Evolutionary conservation across 345 rosid genomes (phyloP).

Genomic region (Aethionema arabicum): DNA sequence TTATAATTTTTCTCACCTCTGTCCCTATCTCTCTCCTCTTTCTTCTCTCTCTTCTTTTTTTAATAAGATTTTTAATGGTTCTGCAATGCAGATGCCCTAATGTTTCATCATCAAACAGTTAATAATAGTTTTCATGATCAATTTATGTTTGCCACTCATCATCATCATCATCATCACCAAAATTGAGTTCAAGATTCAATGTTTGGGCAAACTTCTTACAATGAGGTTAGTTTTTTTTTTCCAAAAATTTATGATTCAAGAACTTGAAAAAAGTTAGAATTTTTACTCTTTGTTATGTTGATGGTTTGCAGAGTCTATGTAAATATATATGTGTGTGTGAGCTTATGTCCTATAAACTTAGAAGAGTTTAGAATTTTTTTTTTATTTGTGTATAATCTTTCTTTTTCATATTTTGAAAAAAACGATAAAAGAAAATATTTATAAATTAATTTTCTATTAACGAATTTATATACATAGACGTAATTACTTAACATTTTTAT

Average conservation of each 20-base stretch:
- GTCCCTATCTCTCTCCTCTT: too few relatives aligned
- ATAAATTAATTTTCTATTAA: too few relatives aligned
- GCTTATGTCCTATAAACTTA: conserved; percentile 17
- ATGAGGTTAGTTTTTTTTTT: conserved; percentile 56
- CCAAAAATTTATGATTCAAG: background rate
- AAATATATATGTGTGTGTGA: conserved; percentile 22
- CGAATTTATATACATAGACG: too few relatives aligned
- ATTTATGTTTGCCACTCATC: conserved; percentile 37
- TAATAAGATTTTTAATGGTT: too few relatives aligned
- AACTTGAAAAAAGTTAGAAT: conserved; percentile 9
- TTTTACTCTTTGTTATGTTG: conserved; percentile 1
- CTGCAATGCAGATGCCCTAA: too few relatives aligned
- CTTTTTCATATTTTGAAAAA: conserved; percentile 7
- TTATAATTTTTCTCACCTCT: too few relatives aligned
- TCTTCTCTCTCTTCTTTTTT: too few relatives aligned
- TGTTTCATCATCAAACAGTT: conserved; percentile 43
- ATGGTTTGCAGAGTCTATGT: conserved; percentile 26
- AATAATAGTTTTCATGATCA: conserved; percentile 45
- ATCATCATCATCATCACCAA: conserved; percentile 42
- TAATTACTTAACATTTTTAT: too few relatives aligned
- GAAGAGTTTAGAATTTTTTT: conserved; percentile 25
- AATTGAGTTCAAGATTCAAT: conserved; percentile 49
- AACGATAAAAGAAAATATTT: too few relatives aligned
- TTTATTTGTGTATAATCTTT: conserved; percentile 29
- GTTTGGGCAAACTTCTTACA: conserved; percentile 58